Evolutionary conservation across 805 yeast genomes (phyloP).

Genomic region (Teunomyces panamensis): DNA sequence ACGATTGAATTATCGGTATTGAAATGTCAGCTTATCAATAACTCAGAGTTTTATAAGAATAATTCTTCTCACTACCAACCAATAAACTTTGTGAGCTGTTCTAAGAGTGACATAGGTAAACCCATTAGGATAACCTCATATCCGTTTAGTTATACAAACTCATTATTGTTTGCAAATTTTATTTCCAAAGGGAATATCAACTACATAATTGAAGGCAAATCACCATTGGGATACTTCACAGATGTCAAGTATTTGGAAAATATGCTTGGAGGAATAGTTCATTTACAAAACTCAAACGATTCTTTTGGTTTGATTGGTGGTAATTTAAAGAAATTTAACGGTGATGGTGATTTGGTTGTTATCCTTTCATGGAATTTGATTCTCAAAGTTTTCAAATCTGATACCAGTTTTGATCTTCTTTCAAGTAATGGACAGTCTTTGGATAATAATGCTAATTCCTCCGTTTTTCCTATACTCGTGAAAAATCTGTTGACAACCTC

Average conservation of each 20-base stretch:
- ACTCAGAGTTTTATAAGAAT: neutral
- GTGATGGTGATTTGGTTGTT: constrained; percentile 44
- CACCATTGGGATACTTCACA: constrained; percentile 24
- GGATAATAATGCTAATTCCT: neutral
- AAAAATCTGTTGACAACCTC: constrained; percentile 4
- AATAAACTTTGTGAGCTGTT: neutral
- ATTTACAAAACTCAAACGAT: neutral
- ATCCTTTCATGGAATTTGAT: constrained; percentile 27
- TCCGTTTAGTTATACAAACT: constrained; percentile 33
- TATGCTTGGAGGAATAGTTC: constrained; percentile 41
- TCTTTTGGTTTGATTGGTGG: constrained; percentile 41
- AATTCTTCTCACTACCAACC: neutral
- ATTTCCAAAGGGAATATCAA: constrained; percentile 23
- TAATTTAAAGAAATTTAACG: constrained; percentile 35
- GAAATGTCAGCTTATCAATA: neutral
- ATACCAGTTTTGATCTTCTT: neutral
- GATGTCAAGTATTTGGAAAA: constrained; percentile 46
- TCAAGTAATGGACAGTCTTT: neutral
- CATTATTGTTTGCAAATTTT: constrained; percentile 26
- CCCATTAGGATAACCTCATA: constrained; percentile 7
- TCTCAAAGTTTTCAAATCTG: constrained; percentile 5
- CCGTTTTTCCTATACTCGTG: constrained; percentile 15
- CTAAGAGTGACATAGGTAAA: neutral
- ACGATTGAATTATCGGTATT: constrained; percentile 2
- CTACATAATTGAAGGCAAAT: constrained; percentile 15